phyloP scores from a whole-genome alignment of 108 stramenopile genomes.

The Nannochloropsis oceanica region DNA sequence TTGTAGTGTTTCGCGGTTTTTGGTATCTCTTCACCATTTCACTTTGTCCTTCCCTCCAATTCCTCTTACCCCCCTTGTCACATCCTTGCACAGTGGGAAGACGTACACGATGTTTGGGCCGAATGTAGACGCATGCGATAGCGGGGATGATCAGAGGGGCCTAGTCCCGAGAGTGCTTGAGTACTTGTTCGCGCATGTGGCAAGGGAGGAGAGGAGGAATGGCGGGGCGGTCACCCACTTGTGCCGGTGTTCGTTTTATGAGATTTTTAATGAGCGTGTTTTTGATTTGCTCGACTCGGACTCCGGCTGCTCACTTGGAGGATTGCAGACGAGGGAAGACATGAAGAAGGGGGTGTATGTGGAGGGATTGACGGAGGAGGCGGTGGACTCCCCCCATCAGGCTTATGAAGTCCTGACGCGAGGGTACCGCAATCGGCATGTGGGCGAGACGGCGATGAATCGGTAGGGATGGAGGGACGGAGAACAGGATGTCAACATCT shows the following conservation, averaged over 20 bases:
- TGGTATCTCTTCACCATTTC: not conserved
- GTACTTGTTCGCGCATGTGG: constrained; percentile 25
- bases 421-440: constrained; percentile 30
- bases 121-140: not conserved
- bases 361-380: constrained; percentile 33
- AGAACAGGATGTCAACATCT: not conserved
- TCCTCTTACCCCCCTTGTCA: not conserved
- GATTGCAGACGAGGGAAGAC: constrained; percentile 32
- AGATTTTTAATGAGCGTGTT: constrained; percentile 37
- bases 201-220: not conserved
- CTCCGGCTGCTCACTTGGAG: not conserved
- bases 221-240: constrained; percentile 7
- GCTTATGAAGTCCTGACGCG: constrained; percentile 14
- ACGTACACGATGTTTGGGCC: constrained; percentile 40
- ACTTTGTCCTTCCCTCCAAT: not conserved
- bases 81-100: constrained; percentile 22
- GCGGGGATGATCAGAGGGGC: not conserved
- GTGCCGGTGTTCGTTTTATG: constrained; percentile 41
- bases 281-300: constrained; percentile 30
- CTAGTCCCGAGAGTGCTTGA: constrained; percentile 38
- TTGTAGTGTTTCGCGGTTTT: not conserved
- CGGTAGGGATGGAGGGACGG: not conserved
- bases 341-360: constrained; percentile 34
- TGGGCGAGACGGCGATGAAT: constrained; percentile 42
- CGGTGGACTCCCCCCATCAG: not conserved